Evolutionary conservation across 768 basidiomycete species (phyloP).

Genomic region (Antrodiella citrinella): DNA sequence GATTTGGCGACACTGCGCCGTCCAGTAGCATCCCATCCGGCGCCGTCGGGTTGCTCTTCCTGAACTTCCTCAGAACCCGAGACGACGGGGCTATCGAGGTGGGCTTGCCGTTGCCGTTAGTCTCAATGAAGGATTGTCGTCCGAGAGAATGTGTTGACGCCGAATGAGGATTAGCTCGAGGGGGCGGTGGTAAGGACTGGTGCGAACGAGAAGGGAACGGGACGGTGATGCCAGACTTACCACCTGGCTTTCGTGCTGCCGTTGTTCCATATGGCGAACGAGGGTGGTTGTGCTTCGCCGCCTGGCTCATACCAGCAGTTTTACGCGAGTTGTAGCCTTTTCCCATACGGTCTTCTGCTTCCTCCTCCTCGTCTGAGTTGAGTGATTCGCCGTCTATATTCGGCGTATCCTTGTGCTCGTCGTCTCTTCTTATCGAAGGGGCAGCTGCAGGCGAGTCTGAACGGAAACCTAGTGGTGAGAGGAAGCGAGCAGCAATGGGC

Average conservation of each 20-base stretch:
- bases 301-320: slow-evolving; percentile 19
- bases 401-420: slow-evolving; percentile 44
- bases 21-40: slow-evolving; percentile 33
- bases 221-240: slow-evolving; percentile 38
- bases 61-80: slow-evolving; percentile 58
- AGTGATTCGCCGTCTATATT: slow-evolving; percentile 71
- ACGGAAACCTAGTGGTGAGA: slow-evolving; percentile 52
- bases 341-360: slow-evolving; percentile 43
- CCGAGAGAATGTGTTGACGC: slow-evolving; percentile 72
- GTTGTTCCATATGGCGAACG: slow-evolving; percentile 67
- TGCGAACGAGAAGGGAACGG: slow-evolving; percentile 80
- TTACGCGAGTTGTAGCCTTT: slow-evolving; percentile 30
- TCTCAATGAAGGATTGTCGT: slow-evolving; percentile 51
- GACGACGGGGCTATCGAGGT: slow-evolving; percentile 21
- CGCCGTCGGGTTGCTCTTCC: slow-evolving; percentile 46
- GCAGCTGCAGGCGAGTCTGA: slow-evolving; percentile 34
- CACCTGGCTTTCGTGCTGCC: slow-evolving; percentile 32
- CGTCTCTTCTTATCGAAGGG: slow-evolving; percentile 29
- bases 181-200: slow-evolving; percentile 63
- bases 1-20: slow-evolving; percentile 60
- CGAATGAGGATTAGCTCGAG: slow-evolving; percentile 42
- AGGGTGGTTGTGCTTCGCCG: slow-evolving; percentile 58
- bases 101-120: slow-evolving; percentile 33
- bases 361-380: slow-evolving; percentile 66
- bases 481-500: slow-evolving; percentile 89